Evolutionary conservation across 2,329 filamentous ascomycete species (phyloP), one percentile per base, ranked within the genome.

Genomic region (Fusarium dlaminii): DNA sequence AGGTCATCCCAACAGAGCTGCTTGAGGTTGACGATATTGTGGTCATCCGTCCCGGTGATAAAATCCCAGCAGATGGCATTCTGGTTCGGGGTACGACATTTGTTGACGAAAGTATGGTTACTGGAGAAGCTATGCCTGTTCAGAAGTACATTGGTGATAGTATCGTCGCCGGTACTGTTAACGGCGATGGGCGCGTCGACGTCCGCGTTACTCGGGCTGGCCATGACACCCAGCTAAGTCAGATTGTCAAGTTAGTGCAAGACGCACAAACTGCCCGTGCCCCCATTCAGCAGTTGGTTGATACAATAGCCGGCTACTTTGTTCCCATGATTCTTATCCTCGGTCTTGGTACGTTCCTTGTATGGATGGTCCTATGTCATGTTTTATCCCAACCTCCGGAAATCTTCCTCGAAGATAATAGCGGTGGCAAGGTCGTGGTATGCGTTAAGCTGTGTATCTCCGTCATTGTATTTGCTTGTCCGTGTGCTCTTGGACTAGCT

Each of bases 401-500:
- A 79, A 95, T 98, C 72, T 99, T 99, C 83, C 84, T 93, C 29
- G 88, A 93, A 66, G 91, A 92, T 66, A 89, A 90, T 43, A 96
- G 93, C 79, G 96, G 96, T 69, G 96, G 96, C 62, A 96, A 94
- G 80, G 86, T 98, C 71, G 98, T 99, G 93, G 94, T 98, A 5
- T 99, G 96, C 81, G 87, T 98, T 72, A 97, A 98, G 85, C 90
- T 99, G 18, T 98, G 96, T 83, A 99, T 99, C 77, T 97, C 96
- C 0, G 96, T 99, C 76, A 97, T 99, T 80, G 96, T 98, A n/a
- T 98, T 99, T 82, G 96, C 96, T 8, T 99, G 96, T 80, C 96
- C 96, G 22, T 99, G 96, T 80, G 96, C 96, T 3, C 90, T 99
- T 22, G 96, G 96, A 61, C 88, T 99, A 22, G 95, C 95, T n/a